phyloP scores from a whole-genome alignment of 2,329 filamentous ascomycete species.

The Triangularia setosa region DNA sequence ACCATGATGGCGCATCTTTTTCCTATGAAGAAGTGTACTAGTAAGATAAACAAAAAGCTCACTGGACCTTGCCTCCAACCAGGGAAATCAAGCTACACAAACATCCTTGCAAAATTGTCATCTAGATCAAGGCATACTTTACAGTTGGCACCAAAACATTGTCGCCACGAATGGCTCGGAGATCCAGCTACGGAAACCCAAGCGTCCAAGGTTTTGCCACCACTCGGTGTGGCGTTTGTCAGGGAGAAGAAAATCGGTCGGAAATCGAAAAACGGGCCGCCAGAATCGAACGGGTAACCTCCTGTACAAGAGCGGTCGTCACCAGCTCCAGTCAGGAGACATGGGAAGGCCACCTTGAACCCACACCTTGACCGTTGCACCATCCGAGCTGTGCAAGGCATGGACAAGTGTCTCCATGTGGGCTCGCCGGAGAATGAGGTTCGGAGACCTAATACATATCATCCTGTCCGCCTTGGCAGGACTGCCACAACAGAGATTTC shows the following conservation, averaged over 20 bases:
- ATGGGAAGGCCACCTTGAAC: neutral
- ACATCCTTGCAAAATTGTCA: neutral
- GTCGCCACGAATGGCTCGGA: neutral
- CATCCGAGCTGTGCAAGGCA: neutral
- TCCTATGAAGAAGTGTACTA: neutral
- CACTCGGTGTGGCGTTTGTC: no score
- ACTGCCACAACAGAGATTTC: neutral
- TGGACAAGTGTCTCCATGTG: neutral
- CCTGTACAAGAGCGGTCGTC: neutral
- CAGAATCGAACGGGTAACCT: neutral
- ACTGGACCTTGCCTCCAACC: neutral
- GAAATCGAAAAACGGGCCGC: no score
- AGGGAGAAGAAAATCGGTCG: no score
- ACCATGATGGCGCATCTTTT: no score
- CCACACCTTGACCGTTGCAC: neutral
- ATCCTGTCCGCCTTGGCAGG: neutral
- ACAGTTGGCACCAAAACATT: neutral
- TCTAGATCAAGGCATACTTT: neutral
- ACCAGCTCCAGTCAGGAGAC: neutral
- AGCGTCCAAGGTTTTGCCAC: neutral
- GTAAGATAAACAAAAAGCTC: neutral
- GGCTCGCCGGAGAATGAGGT: neutral
- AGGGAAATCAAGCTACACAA: neutral
- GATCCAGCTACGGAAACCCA: neutral
- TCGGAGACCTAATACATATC: neutral